These are phyloP conservation scores for Corymbia calophylla DNA, from an alignment of 441 rosid genomes.

Conservation along the genomic window DNA sequence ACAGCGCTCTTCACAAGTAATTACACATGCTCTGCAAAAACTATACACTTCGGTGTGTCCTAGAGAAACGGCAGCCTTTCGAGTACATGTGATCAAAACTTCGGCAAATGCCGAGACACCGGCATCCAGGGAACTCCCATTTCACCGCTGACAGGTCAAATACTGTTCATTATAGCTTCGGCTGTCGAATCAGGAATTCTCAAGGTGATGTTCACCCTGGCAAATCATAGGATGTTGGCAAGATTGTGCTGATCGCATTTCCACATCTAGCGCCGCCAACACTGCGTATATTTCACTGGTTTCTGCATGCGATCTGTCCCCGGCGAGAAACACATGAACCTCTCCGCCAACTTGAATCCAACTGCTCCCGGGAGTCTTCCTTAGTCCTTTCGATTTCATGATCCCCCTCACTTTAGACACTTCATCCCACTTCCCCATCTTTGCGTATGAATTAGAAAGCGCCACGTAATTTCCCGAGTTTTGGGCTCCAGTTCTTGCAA, in stretches of 20 bases:
- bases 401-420: constrained; percentile 29
- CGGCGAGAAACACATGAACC: constrained; percentile 29
- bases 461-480: constrained; percentile 47
- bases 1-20: neutral
- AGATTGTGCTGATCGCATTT: constrained; percentile 1
- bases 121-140: neutral
- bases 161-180: neutral
- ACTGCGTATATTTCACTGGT: constrained; percentile 18
- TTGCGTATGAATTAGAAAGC: constrained; percentile 44
- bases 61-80: neutral
- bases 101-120: neutral
- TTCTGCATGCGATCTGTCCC: constrained; percentile 32
- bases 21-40: neutral
- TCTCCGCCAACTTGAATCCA: constrained; percentile 38
- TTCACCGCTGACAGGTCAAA: neutral
- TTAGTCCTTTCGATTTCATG: constrained; percentile 40
- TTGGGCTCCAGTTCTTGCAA: constrained; percentile 29
- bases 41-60: neutral
- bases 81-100: neutral
- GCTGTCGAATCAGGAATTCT: neutral
- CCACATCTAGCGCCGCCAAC: constrained; percentile 23
- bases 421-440: constrained; percentile 42
- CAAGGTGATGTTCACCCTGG: neutral
- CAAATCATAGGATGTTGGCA: neutral
- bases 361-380: constrained; percentile 46